Conservation (phyloP, 768 basidiomycete genomes). For the Lactarius psammicola region DNA sequence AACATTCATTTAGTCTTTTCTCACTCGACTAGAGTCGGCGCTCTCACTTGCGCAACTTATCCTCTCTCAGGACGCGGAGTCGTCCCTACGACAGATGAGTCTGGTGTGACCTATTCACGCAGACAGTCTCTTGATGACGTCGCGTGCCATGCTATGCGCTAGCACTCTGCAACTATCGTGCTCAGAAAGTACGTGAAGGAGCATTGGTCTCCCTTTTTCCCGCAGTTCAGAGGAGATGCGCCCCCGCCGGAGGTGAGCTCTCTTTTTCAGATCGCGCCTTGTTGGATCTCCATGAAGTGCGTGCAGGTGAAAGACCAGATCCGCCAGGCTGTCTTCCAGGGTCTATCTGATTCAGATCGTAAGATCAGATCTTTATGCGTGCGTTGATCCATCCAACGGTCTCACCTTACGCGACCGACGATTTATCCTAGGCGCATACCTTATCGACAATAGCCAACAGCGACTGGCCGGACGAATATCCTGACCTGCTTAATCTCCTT, state of each 20-base stretch:
- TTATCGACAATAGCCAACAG: conserved; percentile 85
- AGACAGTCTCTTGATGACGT: conserved; percentile 48
- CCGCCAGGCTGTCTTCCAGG: conserved; percentile 72
- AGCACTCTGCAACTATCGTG: conserved; percentile 87
- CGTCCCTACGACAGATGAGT: conserved; percentile 86
- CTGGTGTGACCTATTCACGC: conserved; percentile 27
- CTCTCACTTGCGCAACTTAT: conserved; percentile 70
- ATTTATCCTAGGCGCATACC: conserved; percentile 65
- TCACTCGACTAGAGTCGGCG: conserved; percentile 56
- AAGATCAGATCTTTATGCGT: conserved; percentile 88
- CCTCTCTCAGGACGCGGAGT: conserved; percentile 60
- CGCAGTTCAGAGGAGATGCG: conserved; percentile 71
- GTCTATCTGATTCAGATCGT: conserved; percentile 78
- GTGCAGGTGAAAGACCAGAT: conserved; percentile 75
- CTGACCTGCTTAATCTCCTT: conserved; percentile 74
- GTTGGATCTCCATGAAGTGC: conserved; percentile 23
- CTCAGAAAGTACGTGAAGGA: conserved; percentile 87
- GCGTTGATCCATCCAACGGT: conserved; percentile 35
- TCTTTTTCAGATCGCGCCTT: neutral
- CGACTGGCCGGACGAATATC: conserved; percentile 98
- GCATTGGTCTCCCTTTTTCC: conserved; percentile 86
- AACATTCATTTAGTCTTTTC: neutral
- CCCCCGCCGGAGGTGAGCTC: conserved; percentile 63
- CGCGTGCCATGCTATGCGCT: conserved; percentile 22
- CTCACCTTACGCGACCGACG: neutral